A percentile compares a stretch with the other conserved stretches of the same genome.
Conservation (phyloP, 169 alveolate species). For the Theileria annulata region DNA sequence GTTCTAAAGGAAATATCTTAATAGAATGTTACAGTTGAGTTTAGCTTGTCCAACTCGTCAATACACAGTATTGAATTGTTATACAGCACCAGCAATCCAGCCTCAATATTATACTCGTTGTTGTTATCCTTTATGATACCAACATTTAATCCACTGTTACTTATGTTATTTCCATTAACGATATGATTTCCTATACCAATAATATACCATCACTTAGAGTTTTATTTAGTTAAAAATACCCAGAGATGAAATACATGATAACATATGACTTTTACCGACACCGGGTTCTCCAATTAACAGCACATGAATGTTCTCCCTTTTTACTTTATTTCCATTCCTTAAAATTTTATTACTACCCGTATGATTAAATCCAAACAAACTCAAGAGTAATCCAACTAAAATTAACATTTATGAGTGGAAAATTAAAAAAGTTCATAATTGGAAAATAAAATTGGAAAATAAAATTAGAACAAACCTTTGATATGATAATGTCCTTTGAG, state of each 20-base stretch:
- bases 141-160: conserved; percentile 89
- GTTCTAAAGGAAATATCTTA: conserved; percentile 29
- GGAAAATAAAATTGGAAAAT: no score
- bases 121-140: conserved; percentile 77
- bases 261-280: conserved; percentile 70
- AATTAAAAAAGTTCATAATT: no score
- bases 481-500: conserved; percentile 35
- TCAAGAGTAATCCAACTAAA: conserved; percentile 70
- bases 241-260: conserved; percentile 14
- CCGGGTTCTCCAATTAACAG: conserved; percentile 74
- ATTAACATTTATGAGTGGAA: conserved; percentile 16
- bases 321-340: conserved; percentile 53
- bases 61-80: conserved; percentile 92
- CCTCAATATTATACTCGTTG: conserved; percentile 86
- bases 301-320: conserved; percentile 69
- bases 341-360: neutral
- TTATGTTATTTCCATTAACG: conserved; percentile 81
- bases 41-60: conserved; percentile 87
- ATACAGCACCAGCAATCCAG: conserved; percentile 92
- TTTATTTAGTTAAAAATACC: neutral
- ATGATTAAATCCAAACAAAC: conserved; percentile 54
- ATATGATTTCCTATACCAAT: conserved; percentile 43
- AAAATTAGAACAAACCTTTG: conserved; percentile 49
- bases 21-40: conserved; percentile 72
- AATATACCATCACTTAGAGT: neutral